phyloP scores from a whole-genome alignment of 225 moss, liverwort and hornwort species.

The Physcomitrellopsis africana region DNA sequence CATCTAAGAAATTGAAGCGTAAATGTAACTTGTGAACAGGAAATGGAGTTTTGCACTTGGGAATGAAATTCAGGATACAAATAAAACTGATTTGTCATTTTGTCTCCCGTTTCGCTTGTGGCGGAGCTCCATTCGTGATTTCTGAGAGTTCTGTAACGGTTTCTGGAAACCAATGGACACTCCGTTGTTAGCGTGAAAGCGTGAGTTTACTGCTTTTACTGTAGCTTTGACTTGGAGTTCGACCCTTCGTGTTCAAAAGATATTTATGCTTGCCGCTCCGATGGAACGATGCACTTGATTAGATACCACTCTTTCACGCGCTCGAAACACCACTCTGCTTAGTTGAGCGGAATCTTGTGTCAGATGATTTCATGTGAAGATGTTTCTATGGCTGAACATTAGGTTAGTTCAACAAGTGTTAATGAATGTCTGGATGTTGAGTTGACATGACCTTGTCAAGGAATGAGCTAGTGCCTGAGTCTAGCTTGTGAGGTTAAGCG shows the following conservation, averaged over 20 bases:
- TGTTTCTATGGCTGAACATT: neutral
- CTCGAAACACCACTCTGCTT: neutral
- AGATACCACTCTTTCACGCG: neutral
- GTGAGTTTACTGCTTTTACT: too few relatives aligned
- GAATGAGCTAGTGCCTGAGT: neutral
- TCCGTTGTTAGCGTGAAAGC: too few relatives aligned
- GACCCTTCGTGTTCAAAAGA: conserved; percentile 23
- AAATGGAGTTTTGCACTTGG: conserved; percentile 25
- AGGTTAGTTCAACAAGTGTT: neutral
- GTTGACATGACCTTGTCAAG: neutral
- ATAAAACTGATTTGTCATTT: too few relatives aligned
- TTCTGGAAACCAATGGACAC: too few relatives aligned
- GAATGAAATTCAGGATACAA: conserved; percentile 5
- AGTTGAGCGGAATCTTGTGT: neutral
- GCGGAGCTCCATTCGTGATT: too few relatives aligned
- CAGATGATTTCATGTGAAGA: neutral
- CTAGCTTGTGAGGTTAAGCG: conserved; percentile 15
- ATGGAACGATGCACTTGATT: too few relatives aligned
- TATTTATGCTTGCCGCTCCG: neutral
- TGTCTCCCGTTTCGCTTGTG: too few relatives aligned
- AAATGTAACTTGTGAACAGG: conserved; percentile 37
- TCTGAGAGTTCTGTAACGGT: too few relatives aligned
- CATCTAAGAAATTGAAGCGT: conserved; percentile 23
- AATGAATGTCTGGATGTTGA: neutral
- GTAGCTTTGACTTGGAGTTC: neutral